A percentile compares a stretch with the other conserved stretches of the same genome.
Conservation (phyloP, 371 early-diverging fungal genomes). For the Smittium mucronatum region DNA sequence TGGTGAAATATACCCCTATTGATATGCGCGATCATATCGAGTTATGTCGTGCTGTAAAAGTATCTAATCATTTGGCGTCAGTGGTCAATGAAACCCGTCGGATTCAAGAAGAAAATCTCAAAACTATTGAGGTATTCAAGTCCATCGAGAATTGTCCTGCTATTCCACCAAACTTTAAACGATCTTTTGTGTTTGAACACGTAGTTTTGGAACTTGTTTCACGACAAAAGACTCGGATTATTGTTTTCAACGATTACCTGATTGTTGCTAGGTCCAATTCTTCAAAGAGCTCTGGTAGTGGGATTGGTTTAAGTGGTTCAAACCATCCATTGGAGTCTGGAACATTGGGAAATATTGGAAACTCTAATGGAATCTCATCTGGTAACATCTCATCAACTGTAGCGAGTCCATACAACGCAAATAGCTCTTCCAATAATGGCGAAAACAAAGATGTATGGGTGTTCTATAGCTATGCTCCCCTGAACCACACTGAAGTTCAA, state of each 20-base stretch:
- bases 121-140: slow-evolving; percentile 18
- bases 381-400: not conserved
- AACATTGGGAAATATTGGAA: not conserved
- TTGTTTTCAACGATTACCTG: slow-evolving; percentile 27
- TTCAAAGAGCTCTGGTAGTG: not conserved
- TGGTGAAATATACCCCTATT: slow-evolving; percentile 48
- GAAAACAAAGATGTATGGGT: slow-evolving; percentile 22
- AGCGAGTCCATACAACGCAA: not conserved
- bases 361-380: not conserved
- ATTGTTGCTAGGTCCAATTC: slow-evolving; percentile 25
- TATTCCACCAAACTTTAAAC: slow-evolving; percentile 17
- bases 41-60: slow-evolving; percentile 43
- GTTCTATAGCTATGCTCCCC: slow-evolving; percentile 26
- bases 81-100: slow-evolving; percentile 54
- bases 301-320: not conserved
- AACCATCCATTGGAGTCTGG: not conserved
- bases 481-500: slow-evolving; percentile 31
- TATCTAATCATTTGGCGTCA: slow-evolving; percentile 45
- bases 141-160: slow-evolving; percentile 26
- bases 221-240: slow-evolving; percentile 23
- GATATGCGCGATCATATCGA: slow-evolving; percentile 45
- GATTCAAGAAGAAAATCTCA: slow-evolving; percentile 40
- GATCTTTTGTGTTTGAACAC: slow-evolving; percentile 23
- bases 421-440: slow-evolving; percentile 4
- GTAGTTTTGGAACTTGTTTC: slow-evolving; percentile 28